Conservation (phyloP, 352 stramenopile species). For the Globisporangium camurandrum region DNA sequence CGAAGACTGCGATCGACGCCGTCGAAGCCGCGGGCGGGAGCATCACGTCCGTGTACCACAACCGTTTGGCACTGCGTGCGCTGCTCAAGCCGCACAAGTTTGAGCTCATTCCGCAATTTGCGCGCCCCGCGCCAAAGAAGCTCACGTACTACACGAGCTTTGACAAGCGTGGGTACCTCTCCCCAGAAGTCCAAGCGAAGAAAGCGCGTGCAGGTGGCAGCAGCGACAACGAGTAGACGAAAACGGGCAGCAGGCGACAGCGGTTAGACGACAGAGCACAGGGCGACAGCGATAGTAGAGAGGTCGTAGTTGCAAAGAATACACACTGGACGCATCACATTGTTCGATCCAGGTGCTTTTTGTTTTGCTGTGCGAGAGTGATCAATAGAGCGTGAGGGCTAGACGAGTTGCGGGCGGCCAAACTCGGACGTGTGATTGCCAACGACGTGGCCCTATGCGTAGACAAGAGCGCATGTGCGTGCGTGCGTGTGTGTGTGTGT, state of each 20-base stretch:
- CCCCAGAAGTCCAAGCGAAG: slow-evolving; percentile 93
- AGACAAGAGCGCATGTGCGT: neutral
- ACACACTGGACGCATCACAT: neutral
- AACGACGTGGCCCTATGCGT: slow-evolving; percentile 25
- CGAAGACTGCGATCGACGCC: slow-evolving; percentile 89
- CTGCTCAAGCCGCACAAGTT: slow-evolving; percentile 97
- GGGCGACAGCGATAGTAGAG: neutral
- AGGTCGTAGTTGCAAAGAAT: neutral
- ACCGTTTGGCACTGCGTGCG: slow-evolving; percentile 90
- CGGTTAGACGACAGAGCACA: neutral
- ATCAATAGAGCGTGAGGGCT: neutral
- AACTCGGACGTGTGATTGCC: slow-evolving; percentile 10
- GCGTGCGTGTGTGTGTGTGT: neutral
- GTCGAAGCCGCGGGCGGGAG: slow-evolving; percentile 92
- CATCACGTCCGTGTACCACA: slow-evolving; percentile 97
- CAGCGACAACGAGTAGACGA: slow-evolving; percentile 34
- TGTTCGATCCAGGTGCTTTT: neutral
- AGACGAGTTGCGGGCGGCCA: slow-evolving; percentile 13
- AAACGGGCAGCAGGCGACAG: neutral
- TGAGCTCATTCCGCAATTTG: slow-evolving; percentile 87
- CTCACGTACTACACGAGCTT: slow-evolving; percentile 97
- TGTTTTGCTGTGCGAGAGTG: neutral
- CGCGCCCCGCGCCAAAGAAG: slow-evolving; percentile 93
- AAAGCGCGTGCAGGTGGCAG: slow-evolving; percentile 44
- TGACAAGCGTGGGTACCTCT: slow-evolving; percentile 95